Base-by-base conservation (phyloP, 805 yeast species). In the Cyberlindnera bimundalis region DNA sequence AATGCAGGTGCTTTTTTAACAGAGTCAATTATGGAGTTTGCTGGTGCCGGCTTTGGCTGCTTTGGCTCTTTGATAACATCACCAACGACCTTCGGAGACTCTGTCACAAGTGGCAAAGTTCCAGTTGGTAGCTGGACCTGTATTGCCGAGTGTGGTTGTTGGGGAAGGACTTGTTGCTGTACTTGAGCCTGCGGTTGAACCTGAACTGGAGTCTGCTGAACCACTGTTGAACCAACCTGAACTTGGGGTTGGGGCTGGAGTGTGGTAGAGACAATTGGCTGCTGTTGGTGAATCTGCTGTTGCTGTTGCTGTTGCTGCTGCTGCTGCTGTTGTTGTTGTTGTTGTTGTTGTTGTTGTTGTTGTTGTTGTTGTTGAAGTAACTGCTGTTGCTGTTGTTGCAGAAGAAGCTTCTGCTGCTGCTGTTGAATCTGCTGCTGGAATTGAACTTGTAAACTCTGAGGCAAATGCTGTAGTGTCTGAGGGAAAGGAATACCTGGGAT, bases 381-480 rank as follows among this genome's bases (percentile, higher is more conserved):
- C 37, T 47, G 52, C 23, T 50, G 51, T 21, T 50, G 57, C 24
- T 54, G 57, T 26, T 47, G 53, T 10, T 21, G 24, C 9, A 21
- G 50, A 7, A 42, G 33, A 14, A 44, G 39, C 20, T 45, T 39
- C 37, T 47, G 52, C 23, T 50, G 51, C 25, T 50, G 57, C 26
- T 54, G 57, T 27, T 47, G 53, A 16, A 48, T 50, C 39, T 50
- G 56, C 29, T 49, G 58, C 18, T 50, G 48, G 43, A 50, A 52
- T 14, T 53, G 58, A 29, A 47, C 52, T 26, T 55, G 56, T 8
- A 45, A 30, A 25, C 45, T 40, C 40, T 48, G 53, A 13, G 46
- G 51, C 21, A 47, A 40, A 23, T 51, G 58, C 36, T 48, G 56
- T 26, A 46, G 39, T 20, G 50, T 50, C 37, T 46, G 52, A 21